These are phyloP conservation scores for Sisymbrium irio DNA, from an alignment of 345 rosid species.

Conservation along the genomic window DNA sequence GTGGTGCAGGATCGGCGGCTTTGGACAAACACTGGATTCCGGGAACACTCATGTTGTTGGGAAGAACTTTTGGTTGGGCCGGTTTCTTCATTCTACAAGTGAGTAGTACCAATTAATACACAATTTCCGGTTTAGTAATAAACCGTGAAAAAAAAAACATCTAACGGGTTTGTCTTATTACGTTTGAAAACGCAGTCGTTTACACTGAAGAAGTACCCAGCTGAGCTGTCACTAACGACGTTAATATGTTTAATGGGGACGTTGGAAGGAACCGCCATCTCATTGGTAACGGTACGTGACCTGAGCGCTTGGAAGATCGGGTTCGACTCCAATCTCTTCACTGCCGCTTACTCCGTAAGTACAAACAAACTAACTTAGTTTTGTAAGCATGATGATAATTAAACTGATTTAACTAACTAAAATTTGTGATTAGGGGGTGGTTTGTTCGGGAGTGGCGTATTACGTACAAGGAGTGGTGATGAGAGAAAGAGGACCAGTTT, in stretches of 20 bases:
- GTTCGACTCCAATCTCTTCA: conserved; percentile 70
- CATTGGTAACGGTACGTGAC: conserved; percentile 72
- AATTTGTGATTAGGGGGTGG: conserved; percentile 60
- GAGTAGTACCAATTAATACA: conserved; percentile 29
- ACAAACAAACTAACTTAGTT: background rate
- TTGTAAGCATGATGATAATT: background rate
- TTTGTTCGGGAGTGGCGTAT: conserved; percentile 88
- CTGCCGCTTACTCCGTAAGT: conserved; percentile 79
- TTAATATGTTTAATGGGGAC: conserved; percentile 80
- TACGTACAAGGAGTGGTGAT: conserved; percentile 77
- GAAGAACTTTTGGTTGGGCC: conserved; percentile 66
- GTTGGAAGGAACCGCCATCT: conserved; percentile 57
- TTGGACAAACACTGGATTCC: conserved; percentile 56
- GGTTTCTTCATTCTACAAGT: conserved; percentile 88
- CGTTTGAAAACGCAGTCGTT: conserved; percentile 49
- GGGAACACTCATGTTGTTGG: conserved; percentile 70
- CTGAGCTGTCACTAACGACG: conserved; percentile 75
- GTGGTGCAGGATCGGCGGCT: conserved; percentile 27
- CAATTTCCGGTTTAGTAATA: conserved; percentile 16
- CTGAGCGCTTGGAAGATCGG: conserved; percentile 76
- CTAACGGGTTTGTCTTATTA: background rate
- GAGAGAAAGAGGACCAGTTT: conserved; percentile 78
- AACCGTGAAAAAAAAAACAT: background rate
- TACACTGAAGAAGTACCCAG: conserved; percentile 80
- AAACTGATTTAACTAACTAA: background rate